Conservation (phyloP, 2,329 filamentous ascomycete genomes). For the Fusarium lyarnte region DNA sequence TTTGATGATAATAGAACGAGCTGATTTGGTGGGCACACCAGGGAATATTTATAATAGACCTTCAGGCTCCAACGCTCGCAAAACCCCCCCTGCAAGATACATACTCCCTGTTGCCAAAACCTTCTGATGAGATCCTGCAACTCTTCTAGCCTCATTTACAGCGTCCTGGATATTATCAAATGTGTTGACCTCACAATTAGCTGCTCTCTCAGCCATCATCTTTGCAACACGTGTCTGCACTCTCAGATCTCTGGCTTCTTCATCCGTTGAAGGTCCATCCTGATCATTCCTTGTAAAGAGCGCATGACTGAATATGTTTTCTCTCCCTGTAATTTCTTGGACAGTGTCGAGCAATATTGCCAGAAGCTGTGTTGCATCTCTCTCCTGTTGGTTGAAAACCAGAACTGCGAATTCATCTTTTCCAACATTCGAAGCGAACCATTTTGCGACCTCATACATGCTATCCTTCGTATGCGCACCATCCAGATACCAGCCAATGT, state of each 20-base stretch:
- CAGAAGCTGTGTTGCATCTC: slow-evolving; percentile 76
- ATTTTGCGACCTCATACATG: slow-evolving; percentile 77
- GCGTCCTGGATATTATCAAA: slow-evolving; percentile 78
- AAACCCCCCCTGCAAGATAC: slow-evolving; percentile 81
- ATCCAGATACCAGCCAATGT: slow-evolving; percentile 81
- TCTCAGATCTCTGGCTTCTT: slow-evolving; percentile 57
- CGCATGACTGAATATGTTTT: slow-evolving; percentile 71
- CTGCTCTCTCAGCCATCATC: slow-evolving; percentile 67
- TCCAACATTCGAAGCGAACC: slow-evolving; percentile 71
- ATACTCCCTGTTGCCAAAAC: slow-evolving; percentile 84
- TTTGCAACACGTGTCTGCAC: slow-evolving; percentile 75
- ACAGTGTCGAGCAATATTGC: slow-evolving; percentile 69
- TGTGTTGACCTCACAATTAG: slow-evolving; percentile 56
- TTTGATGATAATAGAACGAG: background rate
- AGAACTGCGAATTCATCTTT: slow-evolving; percentile 59
- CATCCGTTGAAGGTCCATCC: slow-evolving; percentile 13
- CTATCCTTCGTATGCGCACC: slow-evolving; percentile 90
- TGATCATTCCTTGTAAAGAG: slow-evolving; percentile 82
- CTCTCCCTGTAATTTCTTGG: slow-evolving; percentile 48
- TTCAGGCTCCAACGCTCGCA: slow-evolving; percentile 73
- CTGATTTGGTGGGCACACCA: background rate
- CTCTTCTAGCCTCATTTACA: slow-evolving; percentile 63
- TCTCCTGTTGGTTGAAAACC: slow-evolving; percentile 93
- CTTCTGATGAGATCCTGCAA: slow-evolving; percentile 58
- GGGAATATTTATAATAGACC: slow-evolving; percentile 45